Evolutionary conservation across 768 basidiomycete genomes (phyloP).

Genomic region (Rhizopogon roseolus): DNA sequence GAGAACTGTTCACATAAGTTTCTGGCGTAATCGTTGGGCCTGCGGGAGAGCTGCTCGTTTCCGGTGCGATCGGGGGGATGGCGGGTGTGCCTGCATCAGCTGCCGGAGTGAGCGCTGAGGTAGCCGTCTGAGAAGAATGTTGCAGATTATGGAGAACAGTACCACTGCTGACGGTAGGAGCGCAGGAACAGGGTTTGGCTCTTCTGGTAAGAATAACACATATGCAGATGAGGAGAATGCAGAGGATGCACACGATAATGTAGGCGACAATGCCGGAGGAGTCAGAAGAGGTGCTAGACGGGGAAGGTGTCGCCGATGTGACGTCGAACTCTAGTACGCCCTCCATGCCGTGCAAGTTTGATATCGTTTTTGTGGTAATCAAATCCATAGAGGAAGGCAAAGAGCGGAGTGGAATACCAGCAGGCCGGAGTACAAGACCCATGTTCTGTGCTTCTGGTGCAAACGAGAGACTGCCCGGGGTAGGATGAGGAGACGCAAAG

Average conservation of each 20-base stretch:
- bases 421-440: constrained; percentile 48
- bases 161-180: neutral
- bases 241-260: too few relatives aligned
- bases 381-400: neutral
- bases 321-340: constrained; percentile 18
- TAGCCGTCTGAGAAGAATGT: too few relatives aligned
- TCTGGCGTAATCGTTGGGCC: constrained; percentile 8
- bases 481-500: constrained; percentile 8
- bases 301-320: constrained; percentile 8
- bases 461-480: neutral
- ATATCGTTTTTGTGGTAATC: neutral
- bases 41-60: neutral
- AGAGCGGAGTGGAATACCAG: constrained; percentile 24
- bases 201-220: too few relatives aligned
- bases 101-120: too few relatives aligned
- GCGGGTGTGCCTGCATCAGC: too few relatives aligned
- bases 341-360: neutral
- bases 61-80: too few relatives aligned
- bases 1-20: too few relatives aligned
- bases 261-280: neutral
- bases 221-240: too few relatives aligned
- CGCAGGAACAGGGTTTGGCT: too few relatives aligned
- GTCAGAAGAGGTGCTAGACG: neutral
- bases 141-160: too few relatives aligned
- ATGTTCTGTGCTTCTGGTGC: constrained; percentile 31